Evolutionary conservation across 2,329 filamentous ascomycete genomes (phyloP), one percentile per base, ranked within the genome.

Genomic region (Aspergillus sp.): DNA sequence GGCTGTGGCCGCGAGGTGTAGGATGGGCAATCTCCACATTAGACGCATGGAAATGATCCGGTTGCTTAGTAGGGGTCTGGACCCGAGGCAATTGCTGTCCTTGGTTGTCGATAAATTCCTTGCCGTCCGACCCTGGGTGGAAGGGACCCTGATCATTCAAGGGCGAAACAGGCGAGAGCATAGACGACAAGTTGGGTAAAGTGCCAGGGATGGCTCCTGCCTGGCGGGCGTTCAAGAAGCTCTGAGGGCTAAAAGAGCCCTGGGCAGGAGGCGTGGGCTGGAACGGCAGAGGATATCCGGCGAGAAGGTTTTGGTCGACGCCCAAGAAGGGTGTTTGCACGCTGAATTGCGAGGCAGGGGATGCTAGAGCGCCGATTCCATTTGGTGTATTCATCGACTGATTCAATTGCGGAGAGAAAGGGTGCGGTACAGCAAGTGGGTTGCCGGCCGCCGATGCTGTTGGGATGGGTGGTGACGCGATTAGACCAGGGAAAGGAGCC

Each of bases 401-500:
- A 45, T 79, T 73, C 59, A 80, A 65, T 55, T 81, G 78, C 33
- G 81, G 77, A 3, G 82, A 77, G 65, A 90, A 84, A 32, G 78
- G 58, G 84, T 83, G 54, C 75, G 75, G 71, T 63, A 62, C 79
- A 80, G 49, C 80, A 73, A 57, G 74, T 41, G 82, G 82, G 53
- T 82, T 85, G 69, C 88, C 91, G 27, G 81, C 82, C 10, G 84
- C 86, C 25, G 90, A 95, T 0, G 83, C 84, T 0, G 88, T 83
- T 17, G 87, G 87, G 22, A 95, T 71, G 1, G 90, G 88, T 7
- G 91, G 90, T 19, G 90, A 94, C 61, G 91, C 90, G 4, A 88
- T 82, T 44, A 91, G 73, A 5, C 84, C 79, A 4, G 87, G 85
- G 61, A 88, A 88, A 56, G 81, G 82, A 7, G 88, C 90, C 19